Percentiles rank a stretch among this genome's conserved stretches.
phyloP scores from a whole-genome alignment of 179 eudicot species.

The Heliamphora pulchella region DNA sequence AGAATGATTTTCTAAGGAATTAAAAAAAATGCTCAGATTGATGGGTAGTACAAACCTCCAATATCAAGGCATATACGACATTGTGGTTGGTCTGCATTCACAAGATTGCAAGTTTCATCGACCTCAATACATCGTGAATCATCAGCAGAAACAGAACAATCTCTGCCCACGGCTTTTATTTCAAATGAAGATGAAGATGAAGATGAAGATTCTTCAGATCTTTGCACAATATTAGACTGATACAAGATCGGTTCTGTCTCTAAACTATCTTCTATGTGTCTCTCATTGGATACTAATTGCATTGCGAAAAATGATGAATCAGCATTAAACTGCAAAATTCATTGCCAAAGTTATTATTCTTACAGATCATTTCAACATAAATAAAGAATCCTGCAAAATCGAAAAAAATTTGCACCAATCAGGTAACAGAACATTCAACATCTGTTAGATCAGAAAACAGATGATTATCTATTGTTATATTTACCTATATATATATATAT shows the following conservation, averaged over 20 bases:
- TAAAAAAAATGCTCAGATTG: conserved; percentile 8
- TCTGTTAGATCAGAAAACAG: not conserved
- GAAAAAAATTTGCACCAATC: conserved; percentile 11
- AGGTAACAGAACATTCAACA: conserved; percentile 4
- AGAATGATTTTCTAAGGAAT: not conserved
- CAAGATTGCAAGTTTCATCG: conserved; percentile 51
- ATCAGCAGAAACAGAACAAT: conserved; percentile 29
- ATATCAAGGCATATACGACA: conserved; percentile 93
- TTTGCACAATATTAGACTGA: conserved; percentile 35
- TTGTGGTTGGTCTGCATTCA: conserved; percentile 62
- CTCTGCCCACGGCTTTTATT: conserved; percentile 53
- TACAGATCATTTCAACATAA: conserved; percentile 44
- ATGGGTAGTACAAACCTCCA: conserved; percentile 50
- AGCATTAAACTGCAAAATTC: conserved; percentile 28
- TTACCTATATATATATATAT: not conserved
- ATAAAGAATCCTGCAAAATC: conserved; percentile 35
- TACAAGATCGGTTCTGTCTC: conserved; percentile 86
- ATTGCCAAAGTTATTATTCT: conserved; percentile 26
- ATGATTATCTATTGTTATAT: not conserved
- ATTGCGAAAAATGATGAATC: conserved; percentile 37
- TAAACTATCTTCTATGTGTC: conserved; percentile 47
- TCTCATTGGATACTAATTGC: conserved; percentile 62
- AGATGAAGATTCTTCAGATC: conserved; percentile 41
- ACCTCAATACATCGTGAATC: conserved; percentile 29
- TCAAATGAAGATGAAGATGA: conserved; percentile 36